Evolutionary conservation across 345 rosid genomes (phyloP).

Genomic region (Excoecaria cochinchinensis): DNA sequence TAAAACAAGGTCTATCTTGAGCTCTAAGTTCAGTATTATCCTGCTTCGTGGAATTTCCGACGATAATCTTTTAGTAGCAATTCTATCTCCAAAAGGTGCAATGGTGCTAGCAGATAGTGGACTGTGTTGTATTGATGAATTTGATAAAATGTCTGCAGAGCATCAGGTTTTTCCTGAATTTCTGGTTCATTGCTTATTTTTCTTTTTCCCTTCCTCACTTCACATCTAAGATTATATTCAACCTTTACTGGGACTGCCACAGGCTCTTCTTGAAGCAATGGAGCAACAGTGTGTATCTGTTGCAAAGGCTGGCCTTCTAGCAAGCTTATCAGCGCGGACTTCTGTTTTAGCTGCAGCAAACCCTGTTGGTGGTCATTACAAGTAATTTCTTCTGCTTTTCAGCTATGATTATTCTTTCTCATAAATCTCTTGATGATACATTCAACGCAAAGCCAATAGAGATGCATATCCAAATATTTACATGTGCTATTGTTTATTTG

Average conservation of each 20-base stretch:
- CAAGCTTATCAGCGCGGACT: slow-evolving; percentile 95
- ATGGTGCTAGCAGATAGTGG: slow-evolving; percentile 99
- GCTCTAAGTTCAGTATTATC: slow-evolving; percentile 1
- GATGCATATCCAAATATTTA: neutral
- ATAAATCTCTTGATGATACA: neutral
- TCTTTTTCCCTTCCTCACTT: slow-evolving; percentile 16
- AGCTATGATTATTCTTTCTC: slow-evolving; percentile 3
- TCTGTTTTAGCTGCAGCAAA: slow-evolving; percentile 97
- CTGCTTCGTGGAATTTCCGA: neutral
- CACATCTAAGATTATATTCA: slow-evolving; percentile 18
- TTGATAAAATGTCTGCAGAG: slow-evolving; percentile 95
- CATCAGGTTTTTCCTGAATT: slow-evolving; percentile 67
- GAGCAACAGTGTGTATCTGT: slow-evolving; percentile 98
- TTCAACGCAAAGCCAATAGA: neutral
- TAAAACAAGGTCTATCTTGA: neutral
- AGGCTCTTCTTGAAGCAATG: slow-evolving; percentile 99
- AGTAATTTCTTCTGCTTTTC: slow-evolving; percentile 46
- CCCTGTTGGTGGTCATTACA: slow-evolving; percentile 97
- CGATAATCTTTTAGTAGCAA: slow-evolving; percentile 11
- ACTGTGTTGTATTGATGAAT: slow-evolving; percentile 94
- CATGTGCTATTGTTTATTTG: neutral
- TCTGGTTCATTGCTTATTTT: slow-evolving; percentile 9
- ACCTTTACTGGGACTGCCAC: slow-evolving; percentile 29
- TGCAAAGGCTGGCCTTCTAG: slow-evolving; percentile 97
- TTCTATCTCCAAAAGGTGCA: slow-evolving; percentile 62